Percentiles rank a stretch among this genome's conserved stretches.
These are phyloP conservation scores for Phaeosphaeria sp. DNA, from an alignment of 2,329 filamentous ascomycete species.

Conservation along the genomic window DNA sequence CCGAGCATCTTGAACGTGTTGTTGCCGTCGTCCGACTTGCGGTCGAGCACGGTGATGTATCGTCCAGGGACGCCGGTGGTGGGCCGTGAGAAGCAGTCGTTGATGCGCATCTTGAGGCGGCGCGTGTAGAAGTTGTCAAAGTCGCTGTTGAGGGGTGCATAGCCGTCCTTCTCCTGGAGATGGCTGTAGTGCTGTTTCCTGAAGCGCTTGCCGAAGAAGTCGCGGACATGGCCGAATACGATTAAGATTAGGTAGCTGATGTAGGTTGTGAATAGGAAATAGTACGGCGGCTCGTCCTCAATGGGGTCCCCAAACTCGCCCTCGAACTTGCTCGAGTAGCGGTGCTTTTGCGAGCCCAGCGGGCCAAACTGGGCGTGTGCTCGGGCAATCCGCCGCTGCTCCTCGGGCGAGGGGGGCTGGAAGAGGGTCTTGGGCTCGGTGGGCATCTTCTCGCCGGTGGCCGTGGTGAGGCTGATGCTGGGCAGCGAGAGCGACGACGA, in stretches of 20 bases:
- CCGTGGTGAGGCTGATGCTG: conserved; percentile 89
- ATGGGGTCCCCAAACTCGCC: conserved; percentile 83
- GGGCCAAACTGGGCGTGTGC: conserved; percentile 92
- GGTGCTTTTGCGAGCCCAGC: conserved; percentile 77
- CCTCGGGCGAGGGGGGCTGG: conserved; percentile 83
- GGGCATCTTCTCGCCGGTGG: conserved; percentile 75
- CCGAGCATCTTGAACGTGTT: conserved; percentile 87
- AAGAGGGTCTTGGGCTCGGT: conserved; percentile 83
- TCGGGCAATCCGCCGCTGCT: conserved; percentile 75
- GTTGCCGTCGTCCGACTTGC: conserved; percentile 90
- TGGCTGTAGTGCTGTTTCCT: conserved; percentile 85
- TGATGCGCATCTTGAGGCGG: conserved; percentile 89
- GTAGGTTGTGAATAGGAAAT: conserved; percentile 96
- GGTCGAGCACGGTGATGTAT: conserved; percentile 91
- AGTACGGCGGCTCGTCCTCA: conserved; percentile 95
- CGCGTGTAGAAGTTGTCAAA: conserved; percentile 99
- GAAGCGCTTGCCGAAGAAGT: conserved; percentile 98
- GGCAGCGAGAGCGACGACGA: conserved; percentile 73
- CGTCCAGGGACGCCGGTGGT: conserved; percentile 93
- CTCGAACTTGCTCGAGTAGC: conserved; percentile 87
- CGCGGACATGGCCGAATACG: conserved; percentile 90
- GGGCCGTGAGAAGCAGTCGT: conserved; percentile 94
- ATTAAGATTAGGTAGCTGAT: conserved; percentile 97
- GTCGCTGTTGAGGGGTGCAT: conserved; percentile 94
- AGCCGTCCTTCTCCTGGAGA: conserved; percentile 82